Base-by-base conservation (phyloP, 2,329 filamentous ascomycete species). In the Colletotrichum orchidophilum region DNA sequence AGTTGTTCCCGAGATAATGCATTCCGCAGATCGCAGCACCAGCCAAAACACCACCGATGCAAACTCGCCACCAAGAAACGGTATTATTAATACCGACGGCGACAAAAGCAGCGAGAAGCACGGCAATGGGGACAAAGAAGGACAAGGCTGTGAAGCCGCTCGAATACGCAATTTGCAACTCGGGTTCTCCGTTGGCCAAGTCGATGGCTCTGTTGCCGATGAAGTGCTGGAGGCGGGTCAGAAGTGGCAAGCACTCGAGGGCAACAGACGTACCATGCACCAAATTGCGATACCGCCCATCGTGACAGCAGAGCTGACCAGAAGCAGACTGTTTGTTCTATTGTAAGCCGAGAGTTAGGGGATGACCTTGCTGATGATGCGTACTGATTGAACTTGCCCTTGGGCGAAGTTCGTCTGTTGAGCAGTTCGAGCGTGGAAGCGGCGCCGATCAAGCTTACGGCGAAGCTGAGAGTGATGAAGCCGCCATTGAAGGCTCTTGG, bases 1-100 rank as follows among this genome's bases (percentile, higher is more conserved):
- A 94, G 35, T 92, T 88, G 78, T 97, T 95, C n/a, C 94, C 94
- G 21, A 96, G 84, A 76, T 96, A 97, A 79, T 97, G 93, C 94
- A 97, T 96, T 35, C 92, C 93, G 71, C 92, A 94, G 60, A 96
- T 91, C 26, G 93, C 91, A 5, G 90, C 85, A 15, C 94, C 94
- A 1, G 92, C 92, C 53, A 95, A 85, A 1, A 90, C 77, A 7
- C 94, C 94, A 9, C 92, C 92, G 5, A 89, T 77, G 8, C 86
- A 77, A 12, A 93, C 86, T 54, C 91, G 87, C 80, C 87, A 81
- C 81, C 88, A 88, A 21, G 86, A 87, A 15, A 92, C 85, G 31
- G 79, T 83, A 73, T 88, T 88, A 75, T 87, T 87, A 31, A 87
- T 86, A 6, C 90, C 93, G 54, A 93, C 89, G 39, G 91, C 87